A percentile compares a stretch with the other conserved stretches of the same genome.
phyloP scores from a whole-genome alignment of 2,329 filamentous ascomycete species.

The Neofusicoccum umdonicola region DNA sequence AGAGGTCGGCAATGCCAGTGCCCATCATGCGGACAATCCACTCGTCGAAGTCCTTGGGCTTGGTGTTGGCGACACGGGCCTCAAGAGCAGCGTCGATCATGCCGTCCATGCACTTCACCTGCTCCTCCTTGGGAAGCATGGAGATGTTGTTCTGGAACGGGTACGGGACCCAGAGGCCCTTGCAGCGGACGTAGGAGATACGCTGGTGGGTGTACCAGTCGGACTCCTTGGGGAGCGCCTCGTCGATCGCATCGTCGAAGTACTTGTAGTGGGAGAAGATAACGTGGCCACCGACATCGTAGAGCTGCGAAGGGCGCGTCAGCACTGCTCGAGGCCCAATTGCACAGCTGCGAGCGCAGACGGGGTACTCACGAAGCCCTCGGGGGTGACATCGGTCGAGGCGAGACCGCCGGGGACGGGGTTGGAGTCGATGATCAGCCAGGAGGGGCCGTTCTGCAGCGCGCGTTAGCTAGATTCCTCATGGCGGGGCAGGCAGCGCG shows the following conservation, averaged over 20 bases:
- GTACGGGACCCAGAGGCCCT: slow-evolving; percentile 94
- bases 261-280: slow-evolving; percentile 99
- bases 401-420: slow-evolving; percentile 93
- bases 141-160: slow-evolving; percentile 99
- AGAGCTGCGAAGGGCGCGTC: slow-evolving; percentile 58
- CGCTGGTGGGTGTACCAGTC: slow-evolving; percentile 99
- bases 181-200: slow-evolving; percentile 98
- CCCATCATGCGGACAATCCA: slow-evolving; percentile 96
- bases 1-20: slow-evolving; percentile 83
- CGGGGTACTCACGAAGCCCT: slow-evolving; percentile 81
- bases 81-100: slow-evolving; percentile 93
- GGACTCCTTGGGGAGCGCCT: slow-evolving; percentile 87
- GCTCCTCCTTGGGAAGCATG: slow-evolving; percentile 94
- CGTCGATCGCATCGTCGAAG: slow-evolving; percentile 98
- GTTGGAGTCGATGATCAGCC: slow-evolving; percentile 91
- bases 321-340: slow-evolving; percentile 21
- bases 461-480: slow-evolving; percentile 23
- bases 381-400: slow-evolving; percentile 88
- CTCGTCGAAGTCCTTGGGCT: slow-evolving; percentile 96
- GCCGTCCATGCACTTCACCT: slow-evolving; percentile 90
- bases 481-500: slow-evolving; percentile 9
- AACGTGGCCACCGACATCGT: slow-evolving; percentile 97
- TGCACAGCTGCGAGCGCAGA: slow-evolving; percentile 4
- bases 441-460: slow-evolving; percentile 79
- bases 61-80: slow-evolving; percentile 79